Percentiles rank a stretch among this genome's conserved stretches.
These are phyloP conservation scores for Voacanga thouarsii DNA, from an alignment of 257 asterid genomes.

Conservation along the genomic window DNA sequence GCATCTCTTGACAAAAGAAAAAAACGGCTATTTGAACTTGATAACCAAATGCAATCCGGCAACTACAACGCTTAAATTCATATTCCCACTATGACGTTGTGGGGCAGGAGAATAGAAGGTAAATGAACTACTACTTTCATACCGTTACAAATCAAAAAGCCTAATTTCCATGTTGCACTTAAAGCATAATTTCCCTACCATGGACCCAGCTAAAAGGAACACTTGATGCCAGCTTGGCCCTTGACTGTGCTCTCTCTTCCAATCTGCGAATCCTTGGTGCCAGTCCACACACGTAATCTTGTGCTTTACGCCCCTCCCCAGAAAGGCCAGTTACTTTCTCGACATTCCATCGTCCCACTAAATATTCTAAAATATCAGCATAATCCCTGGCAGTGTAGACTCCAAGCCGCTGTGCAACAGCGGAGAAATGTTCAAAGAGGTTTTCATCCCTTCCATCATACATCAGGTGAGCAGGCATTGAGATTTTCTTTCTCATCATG, in stretches of 20 bases:
- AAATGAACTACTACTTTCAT: not conserved
- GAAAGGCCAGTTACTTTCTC: constrained; percentile 62
- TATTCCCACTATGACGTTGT: not conserved
- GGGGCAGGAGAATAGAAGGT: not conserved
- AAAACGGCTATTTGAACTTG: not conserved
- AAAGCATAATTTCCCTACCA: constrained; percentile 46
- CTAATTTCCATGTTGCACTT: not conserved
- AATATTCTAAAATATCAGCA: constrained; percentile 62
- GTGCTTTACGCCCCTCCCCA: constrained; percentile 66
- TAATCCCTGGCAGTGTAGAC: constrained; percentile 72
- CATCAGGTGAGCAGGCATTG: constrained; percentile 82
- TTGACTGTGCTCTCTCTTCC: constrained; percentile 63
- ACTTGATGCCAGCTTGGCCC: constrained; percentile 39
- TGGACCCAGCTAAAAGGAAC: constrained; percentile 70
- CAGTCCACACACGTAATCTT: constrained; percentile 62
- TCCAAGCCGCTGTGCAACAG: constrained; percentile 66
- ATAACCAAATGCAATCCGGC: not conserved
- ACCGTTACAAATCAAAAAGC: constrained; percentile 3
- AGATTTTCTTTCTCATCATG: constrained; percentile 76
- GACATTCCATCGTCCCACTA: constrained; percentile 65
- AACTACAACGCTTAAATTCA: not conserved
- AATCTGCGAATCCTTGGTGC: constrained; percentile 58
- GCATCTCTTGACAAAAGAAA: not conserved
- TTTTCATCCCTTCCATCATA: constrained; percentile 60
- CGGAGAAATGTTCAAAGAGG: constrained; percentile 63